A percentile compares a stretch with the other conserved stretches of the same genome.
These are phyloP conservation scores for Penicillium paxilli DNA, from an alignment of 495 filamentous ascomycete species.

Conservation along the genomic window DNA sequence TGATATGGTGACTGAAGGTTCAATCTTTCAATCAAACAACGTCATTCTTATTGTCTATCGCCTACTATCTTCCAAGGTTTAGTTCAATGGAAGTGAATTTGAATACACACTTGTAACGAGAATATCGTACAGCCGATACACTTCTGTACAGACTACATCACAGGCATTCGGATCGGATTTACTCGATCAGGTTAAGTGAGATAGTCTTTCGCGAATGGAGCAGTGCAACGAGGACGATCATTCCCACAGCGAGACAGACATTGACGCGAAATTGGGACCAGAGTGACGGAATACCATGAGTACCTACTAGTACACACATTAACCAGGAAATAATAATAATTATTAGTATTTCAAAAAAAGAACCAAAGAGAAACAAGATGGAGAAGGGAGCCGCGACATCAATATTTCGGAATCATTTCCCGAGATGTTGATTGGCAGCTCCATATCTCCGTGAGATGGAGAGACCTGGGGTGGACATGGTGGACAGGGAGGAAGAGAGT, in stretches of 20 bases:
- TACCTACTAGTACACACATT: too few relatives aligned
- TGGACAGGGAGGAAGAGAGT: too few relatives aligned
- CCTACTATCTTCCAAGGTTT: too few relatives aligned
- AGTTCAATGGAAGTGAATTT: too few relatives aligned
- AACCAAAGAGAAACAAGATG: too few relatives aligned
- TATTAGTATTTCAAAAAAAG: too few relatives aligned
- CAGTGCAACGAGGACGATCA: slow-evolving; percentile 18
- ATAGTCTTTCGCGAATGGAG: slow-evolving; percentile 14
- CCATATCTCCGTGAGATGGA: not conserved
- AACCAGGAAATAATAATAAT: too few relatives aligned
- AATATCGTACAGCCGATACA: not conserved
- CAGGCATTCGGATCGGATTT: not conserved
- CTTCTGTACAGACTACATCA: not conserved
- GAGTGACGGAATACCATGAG: too few relatives aligned
- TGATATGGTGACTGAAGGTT: too few relatives aligned
- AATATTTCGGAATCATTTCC: not conserved
- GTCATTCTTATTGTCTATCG: slow-evolving; percentile 10
- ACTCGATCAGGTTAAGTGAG: not conserved
- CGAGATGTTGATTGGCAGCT: slow-evolving; percentile 22
- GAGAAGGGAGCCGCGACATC: not conserved
- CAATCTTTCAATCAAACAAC: not conserved
- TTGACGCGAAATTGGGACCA: not conserved
- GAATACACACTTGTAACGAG: too few relatives aligned
- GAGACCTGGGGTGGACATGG: too few relatives aligned
- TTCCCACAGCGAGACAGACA: slow-evolving; percentile 6